These are phyloP conservation scores for Colletotrichum incanum DNA, from an alignment of 2,329 filamentous ascomycete species.

Conservation along the genomic window DNA sequence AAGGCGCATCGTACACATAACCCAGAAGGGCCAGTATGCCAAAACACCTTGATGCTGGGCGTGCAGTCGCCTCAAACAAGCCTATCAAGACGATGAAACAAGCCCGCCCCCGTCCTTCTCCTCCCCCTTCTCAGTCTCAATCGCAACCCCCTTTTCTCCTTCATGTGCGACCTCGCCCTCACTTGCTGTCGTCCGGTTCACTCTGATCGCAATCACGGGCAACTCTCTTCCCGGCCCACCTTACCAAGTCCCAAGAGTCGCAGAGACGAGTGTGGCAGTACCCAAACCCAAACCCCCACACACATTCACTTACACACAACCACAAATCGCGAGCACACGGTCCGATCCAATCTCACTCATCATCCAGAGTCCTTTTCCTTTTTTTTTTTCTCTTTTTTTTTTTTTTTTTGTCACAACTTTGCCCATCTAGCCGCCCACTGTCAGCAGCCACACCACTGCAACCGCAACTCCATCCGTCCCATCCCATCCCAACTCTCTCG, in stretches of 20 bases:
- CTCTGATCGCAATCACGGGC: constrained; percentile 19
- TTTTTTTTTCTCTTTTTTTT: neutral
- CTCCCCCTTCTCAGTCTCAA: neutral
- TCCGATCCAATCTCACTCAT: constrained; percentile 26
- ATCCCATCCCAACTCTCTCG: constrained; percentile 16
- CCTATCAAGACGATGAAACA: constrained; percentile 38
- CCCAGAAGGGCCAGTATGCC: neutral
- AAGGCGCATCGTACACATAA: constrained; percentile 1
- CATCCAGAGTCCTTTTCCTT: constrained; percentile 8
- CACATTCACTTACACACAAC: neutral
- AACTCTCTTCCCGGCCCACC: constrained; percentile 38
- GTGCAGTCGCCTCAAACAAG: constrained; percentile 42
- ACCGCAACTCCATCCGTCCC: constrained; percentile 7
- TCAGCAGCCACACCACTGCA: constrained; percentile 30
- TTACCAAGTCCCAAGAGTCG: constrained; percentile 18
- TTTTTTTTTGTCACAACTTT: constrained; percentile 24
- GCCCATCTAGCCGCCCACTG: constrained; percentile 35
- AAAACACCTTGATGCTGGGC: constrained; percentile 27
- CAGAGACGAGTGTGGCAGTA: constrained; percentile 1
- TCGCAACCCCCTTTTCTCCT: neutral
- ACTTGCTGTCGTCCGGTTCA: neutral
- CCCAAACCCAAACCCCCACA: neutral
- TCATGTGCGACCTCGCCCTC: neutral
- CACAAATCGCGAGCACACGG: neutral
- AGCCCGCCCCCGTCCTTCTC: constrained; percentile 17